Evolutionary conservation across 331 rosid species (phyloP).

Genomic region (Pyracantha coccinea): DNA sequence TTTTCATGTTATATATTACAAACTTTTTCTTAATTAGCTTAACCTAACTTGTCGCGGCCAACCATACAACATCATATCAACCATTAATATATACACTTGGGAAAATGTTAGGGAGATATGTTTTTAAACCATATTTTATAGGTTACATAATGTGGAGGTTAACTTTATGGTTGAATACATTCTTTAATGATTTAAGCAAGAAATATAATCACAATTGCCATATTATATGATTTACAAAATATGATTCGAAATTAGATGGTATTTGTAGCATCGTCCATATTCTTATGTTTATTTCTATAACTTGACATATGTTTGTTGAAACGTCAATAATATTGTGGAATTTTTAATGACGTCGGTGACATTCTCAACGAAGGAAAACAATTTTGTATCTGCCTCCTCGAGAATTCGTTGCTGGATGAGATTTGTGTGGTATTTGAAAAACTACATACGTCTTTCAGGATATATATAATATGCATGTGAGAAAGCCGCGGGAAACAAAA

Average conservation of each 20-base stretch:
- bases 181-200: no score
- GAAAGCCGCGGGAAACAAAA: background rate
- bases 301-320: no score
- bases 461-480: background rate
- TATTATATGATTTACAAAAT: no score
- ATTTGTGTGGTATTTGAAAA: background rate
- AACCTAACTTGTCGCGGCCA: no score
- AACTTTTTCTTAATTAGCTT: background rate
- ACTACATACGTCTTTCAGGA: background rate
- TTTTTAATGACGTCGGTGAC: background rate
- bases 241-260: no score
- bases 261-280: no score
- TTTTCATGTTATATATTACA: background rate
- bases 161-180: no score
- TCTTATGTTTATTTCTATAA: no score
- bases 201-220: no score
- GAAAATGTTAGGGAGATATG: no score
- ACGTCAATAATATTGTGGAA: background rate
- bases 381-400: background rate
- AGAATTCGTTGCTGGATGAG: background rate
- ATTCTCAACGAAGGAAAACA: background rate
- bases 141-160: no score
- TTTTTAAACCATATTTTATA: no score
- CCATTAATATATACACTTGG: background rate
- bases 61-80: background rate